A percentile compares a stretch with the other conserved stretches of the same genome.
These are phyloP conservation scores for Spatholobus suberectus DNA, from an alignment of 306 rosid species.

Conservation along the genomic window DNA sequence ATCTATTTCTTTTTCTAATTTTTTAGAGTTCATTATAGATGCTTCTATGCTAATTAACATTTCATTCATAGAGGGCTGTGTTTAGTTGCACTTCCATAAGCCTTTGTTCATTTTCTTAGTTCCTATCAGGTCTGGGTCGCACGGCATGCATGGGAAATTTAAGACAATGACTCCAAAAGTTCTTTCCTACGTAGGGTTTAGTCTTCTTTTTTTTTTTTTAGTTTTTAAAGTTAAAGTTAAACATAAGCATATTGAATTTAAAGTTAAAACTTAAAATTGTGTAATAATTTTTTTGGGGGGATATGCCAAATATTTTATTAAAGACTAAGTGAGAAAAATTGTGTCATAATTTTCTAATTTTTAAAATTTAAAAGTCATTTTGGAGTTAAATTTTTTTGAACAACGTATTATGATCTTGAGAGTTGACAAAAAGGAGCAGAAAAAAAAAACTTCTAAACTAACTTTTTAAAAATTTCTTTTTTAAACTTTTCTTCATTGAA, in stretches of 20 bases:
- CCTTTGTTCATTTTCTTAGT: not conserved
- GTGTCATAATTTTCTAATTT: no score
- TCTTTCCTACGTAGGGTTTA: not conserved
- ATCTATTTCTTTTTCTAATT: not conserved
- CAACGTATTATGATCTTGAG: not conserved
- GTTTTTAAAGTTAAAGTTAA: not conserved
- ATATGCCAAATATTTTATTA: no score
- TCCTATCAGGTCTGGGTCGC: not conserved
- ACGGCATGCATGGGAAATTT: slow-evolving; percentile 12
- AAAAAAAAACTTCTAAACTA: not conserved
- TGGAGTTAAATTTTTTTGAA: not conserved
- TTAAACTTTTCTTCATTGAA: not conserved
- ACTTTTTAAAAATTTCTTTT: not conserved
- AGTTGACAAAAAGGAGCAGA: not conserved
- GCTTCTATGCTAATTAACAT: not conserved
- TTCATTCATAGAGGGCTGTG: not conserved
- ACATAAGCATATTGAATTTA: not conserved
- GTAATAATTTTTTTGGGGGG: not conserved
- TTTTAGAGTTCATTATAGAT: not conserved
- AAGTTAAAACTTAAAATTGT: not conserved
- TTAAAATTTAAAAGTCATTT: not conserved
- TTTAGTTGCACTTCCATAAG: not conserved
- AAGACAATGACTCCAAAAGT: not conserved
- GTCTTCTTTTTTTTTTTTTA: not conserved
- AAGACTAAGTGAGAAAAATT: no score